These are phyloP conservation scores for Trypanosoma theileri DNA, from an alignment of 208 protist species.

Conservation along the genomic window DNA sequence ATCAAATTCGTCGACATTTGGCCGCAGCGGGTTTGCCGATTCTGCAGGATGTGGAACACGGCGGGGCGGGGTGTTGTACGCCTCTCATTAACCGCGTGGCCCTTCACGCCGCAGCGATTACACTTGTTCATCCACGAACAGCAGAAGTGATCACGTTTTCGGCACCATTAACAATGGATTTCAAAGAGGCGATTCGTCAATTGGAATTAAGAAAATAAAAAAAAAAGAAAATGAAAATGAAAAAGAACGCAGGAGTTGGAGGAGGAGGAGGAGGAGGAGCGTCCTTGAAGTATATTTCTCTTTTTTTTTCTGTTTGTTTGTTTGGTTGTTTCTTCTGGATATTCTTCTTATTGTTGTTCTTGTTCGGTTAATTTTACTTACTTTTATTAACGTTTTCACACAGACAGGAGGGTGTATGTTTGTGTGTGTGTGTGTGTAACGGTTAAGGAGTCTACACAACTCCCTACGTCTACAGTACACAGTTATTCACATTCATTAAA, in stretches of 20 bases:
- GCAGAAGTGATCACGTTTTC: slow-evolving; percentile 37
- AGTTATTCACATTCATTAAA: background rate
- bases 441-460: no score
- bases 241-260: background rate
- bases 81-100: slow-evolving; percentile 65
- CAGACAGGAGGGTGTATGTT: no score
- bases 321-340: background rate
- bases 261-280: background rate
- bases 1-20: slow-evolving; percentile 84
- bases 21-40: slow-evolving; percentile 69
- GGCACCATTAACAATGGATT: slow-evolving; percentile 60
- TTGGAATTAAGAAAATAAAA: slow-evolving; percentile 8
- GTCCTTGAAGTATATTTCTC: background rate
- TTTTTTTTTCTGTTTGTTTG: background rate
- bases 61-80: slow-evolving; percentile 60
- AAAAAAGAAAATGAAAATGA: slow-evolving; percentile 3
- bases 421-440: no score
- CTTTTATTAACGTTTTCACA: no score
- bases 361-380: no score
- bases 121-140: slow-evolving; percentile 63
- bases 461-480: no score
- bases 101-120: slow-evolving; percentile 61
- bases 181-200: slow-evolving; percentile 36
- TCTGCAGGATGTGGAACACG: slow-evolving; percentile 79
- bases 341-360: no score